phyloP scores from a whole-genome alignment of 331 rosid genomes.

The Phaseolus coccineus region DNA sequence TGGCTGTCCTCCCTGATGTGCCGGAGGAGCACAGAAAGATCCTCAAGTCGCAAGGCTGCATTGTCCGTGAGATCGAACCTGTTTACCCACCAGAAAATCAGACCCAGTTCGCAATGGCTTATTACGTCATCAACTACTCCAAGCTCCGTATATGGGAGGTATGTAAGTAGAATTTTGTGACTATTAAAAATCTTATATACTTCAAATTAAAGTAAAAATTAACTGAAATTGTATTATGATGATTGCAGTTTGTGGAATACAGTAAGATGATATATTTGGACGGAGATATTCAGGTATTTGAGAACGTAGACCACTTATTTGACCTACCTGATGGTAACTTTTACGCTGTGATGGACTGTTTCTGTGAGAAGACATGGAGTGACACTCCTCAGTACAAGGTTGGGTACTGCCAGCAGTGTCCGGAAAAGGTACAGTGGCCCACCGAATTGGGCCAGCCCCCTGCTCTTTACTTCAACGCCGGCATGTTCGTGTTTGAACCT shows the following conservation, averaged over 20 bases:
- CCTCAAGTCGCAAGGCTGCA: conserved; percentile 76
- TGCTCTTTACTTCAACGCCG: conserved; percentile 89
- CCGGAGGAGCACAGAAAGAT: conserved; percentile 84
- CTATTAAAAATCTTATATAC: no score
- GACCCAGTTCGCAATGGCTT: conserved; percentile 91
- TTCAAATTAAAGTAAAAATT: no score
- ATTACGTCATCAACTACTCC: conserved; percentile 93
- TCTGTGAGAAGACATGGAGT: conserved; percentile 92
- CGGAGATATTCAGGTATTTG: conserved; percentile 86
- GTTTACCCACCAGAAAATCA: conserved; percentile 86
- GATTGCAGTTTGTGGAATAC: conserved; percentile 81
- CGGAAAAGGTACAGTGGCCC: conserved; percentile 72
- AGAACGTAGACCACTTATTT: conserved; percentile 79
- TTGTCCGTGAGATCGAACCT: conserved; percentile 76
- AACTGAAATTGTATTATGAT: background rate
- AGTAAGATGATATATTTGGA: conserved; percentile 82
- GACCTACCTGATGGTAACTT: conserved; percentile 70
- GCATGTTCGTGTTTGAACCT: conserved; percentile 86
- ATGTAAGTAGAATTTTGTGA: background rate
- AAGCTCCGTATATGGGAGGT: conserved; percentile 99
- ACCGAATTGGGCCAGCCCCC: conserved; percentile 65
- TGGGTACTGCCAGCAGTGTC: conserved; percentile 92
- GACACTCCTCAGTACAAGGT: conserved; percentile 72
- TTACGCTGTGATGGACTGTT: conserved; percentile 88
- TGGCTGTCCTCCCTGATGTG: conserved; percentile 84